These are phyloP conservation scores for Heimioporus retisporus DNA, from an alignment of 1,284 basidiomycete genomes.

Conservation along the genomic window DNA sequence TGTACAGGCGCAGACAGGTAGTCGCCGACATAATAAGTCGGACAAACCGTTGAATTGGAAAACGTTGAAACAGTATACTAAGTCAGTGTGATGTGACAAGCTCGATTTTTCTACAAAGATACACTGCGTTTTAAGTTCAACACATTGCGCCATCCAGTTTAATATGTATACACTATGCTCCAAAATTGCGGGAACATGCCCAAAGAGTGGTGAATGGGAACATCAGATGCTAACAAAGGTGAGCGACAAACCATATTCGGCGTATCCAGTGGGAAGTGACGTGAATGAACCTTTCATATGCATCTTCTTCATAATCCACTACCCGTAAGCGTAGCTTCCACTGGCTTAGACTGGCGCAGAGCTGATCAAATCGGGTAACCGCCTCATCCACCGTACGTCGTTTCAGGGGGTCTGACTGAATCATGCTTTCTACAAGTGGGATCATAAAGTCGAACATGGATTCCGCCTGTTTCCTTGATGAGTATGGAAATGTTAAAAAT, in stretches of 20 bases:
- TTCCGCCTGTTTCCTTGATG: conserved; percentile 2
- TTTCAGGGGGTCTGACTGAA: conserved; percentile 28
- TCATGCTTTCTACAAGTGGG: conserved; percentile 38
- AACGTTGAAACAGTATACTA: no score
- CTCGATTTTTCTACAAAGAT: no score
- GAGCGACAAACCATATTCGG: conserved; percentile 17
- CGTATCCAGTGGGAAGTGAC: conserved; percentile 19
- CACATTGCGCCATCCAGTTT: no score
- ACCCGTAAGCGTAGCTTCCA: conserved; percentile 23
- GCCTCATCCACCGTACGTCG: conserved; percentile 36
- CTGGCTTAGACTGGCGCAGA: conserved; percentile 1
- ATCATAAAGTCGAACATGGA: conserved; percentile 40
- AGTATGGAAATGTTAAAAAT: neutral
- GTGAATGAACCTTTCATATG: neutral
- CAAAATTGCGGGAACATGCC: no score
- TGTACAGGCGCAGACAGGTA: no score
- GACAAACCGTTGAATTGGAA: no score
- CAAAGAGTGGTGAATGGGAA: no score
- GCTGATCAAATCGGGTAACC: conserved; percentile 17
- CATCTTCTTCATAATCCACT: conserved; percentile 15
- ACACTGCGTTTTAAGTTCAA: no score
- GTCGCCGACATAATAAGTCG: no score
- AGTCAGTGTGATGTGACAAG: no score
- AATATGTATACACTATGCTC: no score
- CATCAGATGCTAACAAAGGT: no score